These are phyloP conservation scores for Millerozyma miso DNA, from an alignment of 805 yeast species.

Conservation along the genomic window DNA sequence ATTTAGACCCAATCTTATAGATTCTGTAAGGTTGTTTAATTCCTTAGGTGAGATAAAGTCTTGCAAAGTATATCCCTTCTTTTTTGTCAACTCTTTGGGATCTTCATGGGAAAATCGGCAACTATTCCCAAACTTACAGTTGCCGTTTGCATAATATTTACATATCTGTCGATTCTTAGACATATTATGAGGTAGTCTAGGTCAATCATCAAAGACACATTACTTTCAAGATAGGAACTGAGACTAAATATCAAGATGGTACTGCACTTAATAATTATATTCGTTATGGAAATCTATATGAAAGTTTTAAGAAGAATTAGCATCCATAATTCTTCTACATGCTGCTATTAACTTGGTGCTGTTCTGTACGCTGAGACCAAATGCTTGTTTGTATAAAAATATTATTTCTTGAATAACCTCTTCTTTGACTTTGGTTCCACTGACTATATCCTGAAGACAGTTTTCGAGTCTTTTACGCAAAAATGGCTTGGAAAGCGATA, in stretches of 20 bases:
- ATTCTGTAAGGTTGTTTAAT: constrained; percentile 13
- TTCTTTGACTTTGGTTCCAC: constrained; percentile 51
- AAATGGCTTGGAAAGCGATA: constrained; percentile 76
- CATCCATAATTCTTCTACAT: constrained; percentile 10
- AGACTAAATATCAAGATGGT: background rate
- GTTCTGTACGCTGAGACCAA: constrained; percentile 42
- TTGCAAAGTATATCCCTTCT: constrained; percentile 3
- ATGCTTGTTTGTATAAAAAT: constrained; percentile 56
- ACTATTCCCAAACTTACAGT: constrained; percentile 24
- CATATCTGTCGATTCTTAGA: constrained; percentile 10
- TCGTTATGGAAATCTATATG: too few relatives aligned
- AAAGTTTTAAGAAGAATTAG: constrained; percentile 1
- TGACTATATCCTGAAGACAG: constrained; percentile 61
- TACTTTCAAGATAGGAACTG: too few relatives aligned
- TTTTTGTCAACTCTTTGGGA: constrained; percentile 1
- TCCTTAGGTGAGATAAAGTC: constrained; percentile 12
- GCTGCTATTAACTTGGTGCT: constrained; percentile 28
- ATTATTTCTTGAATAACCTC: constrained; percentile 55
- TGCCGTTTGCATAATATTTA: constrained; percentile 20
- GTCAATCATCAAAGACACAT: too few relatives aligned
- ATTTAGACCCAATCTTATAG: constrained; percentile 19
- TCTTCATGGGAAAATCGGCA: constrained; percentile 22
- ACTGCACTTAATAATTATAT: background rate
- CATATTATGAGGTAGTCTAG: too few relatives aligned
- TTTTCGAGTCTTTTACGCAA: constrained; percentile 72